Base-by-base conservation (phyloP, 495 filamentous ascomycete species). In the Emericellopsis terricola region DNA sequence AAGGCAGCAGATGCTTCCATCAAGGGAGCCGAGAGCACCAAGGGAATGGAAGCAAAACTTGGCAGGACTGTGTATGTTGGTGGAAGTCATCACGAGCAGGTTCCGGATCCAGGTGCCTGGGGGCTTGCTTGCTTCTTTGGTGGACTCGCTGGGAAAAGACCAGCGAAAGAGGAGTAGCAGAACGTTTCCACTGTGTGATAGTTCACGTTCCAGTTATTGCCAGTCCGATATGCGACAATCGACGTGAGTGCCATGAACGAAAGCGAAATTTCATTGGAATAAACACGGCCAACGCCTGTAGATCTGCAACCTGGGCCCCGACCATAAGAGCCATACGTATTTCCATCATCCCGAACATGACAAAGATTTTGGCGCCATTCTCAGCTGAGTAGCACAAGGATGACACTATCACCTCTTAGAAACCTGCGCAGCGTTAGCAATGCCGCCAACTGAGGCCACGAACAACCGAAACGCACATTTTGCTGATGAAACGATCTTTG, bases 401-500 rank as follows among this genome's bases (percentile, higher is more conserved):
- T 91, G 39, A 96, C 86, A 26, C 78, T 83, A 58, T 96, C 87
- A 34, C 87, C 87, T 47, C 87, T 69, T 38, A 96, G 60, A 53
- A 96, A 96, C 78, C 84, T 93, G 46, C 33, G 19, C 8, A 19
- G 29, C 18, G 49, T 55, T 39, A 50, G 47, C 36, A 36, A n/a
- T n/a, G n/a, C n/a, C n/a, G n/a, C n/a, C n/a, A n/a, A n/a, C n/a
- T n/a, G n/a, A n/a, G n/a, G n/a, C n/a, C 14, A 33, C 38, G 40
- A 40, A 41, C 37, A 20, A 18, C 30, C 11, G 11, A 2, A 15
- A 64, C 78, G 38, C 52, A 93, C 89, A 97, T 84, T 65, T 97
- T 97, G 68, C 82, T 92, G 47, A 96, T 85, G 57, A 94, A 97
- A 19, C 91, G 67, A 57, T 97, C 89, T 70, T 94, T 94, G 60